Base-by-base conservation (phyloP, 805 yeast species). In the Saccharomyces cerevisiae region DNA sequence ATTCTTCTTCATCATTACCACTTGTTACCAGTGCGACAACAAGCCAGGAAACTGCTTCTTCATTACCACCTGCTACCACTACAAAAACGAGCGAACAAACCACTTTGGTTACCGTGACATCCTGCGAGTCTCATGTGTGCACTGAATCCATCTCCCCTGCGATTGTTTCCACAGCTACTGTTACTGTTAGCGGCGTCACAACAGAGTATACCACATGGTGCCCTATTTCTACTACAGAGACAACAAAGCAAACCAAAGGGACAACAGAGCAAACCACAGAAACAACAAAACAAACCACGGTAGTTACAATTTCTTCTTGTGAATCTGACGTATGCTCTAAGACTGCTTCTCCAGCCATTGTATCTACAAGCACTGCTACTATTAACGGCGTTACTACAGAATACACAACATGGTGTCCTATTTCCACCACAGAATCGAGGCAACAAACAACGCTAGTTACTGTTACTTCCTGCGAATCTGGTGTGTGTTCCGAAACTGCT, bases 131-230 rank as follows among this genome's bases (percentile, higher is more conserved):
- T 22, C 55, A 62, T 57, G 57, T 55, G n/a, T 69, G 73, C 56
- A 46, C 56, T 32, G 66, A 66, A 36, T 57, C 61, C 26, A 64
- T 59, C 11, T 61, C 70, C 26, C 58, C 69, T 51, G 68, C 70
- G 51, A 52, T 59, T 54, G 62, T 66, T 11, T 64, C 68, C 24
- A 62, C 66, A 51, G 68, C 69, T 22, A 71, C 73, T 26, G 59
- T 62, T 41, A 65, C 71, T 48, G 55, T 61, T 22, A 50, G 56
- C 57, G 70, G 69, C 57, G 63, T 63, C 53, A 70, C 69, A 54
- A 67, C 71, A 48, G 62, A 60, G 51, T 66, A 63, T 66, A 68
- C 70, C 58, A 68, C 72, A 55, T 55, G 59, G 61, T 57, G 59
- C n/a, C 58, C 61, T 57, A 48, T 54, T 53, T 60, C 69, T 56